Evolutionary conservation across 768 basidiomycete genomes (phyloP), one percentile per base, ranked within the genome.

Genomic region (Podaxis sp.): DNA sequence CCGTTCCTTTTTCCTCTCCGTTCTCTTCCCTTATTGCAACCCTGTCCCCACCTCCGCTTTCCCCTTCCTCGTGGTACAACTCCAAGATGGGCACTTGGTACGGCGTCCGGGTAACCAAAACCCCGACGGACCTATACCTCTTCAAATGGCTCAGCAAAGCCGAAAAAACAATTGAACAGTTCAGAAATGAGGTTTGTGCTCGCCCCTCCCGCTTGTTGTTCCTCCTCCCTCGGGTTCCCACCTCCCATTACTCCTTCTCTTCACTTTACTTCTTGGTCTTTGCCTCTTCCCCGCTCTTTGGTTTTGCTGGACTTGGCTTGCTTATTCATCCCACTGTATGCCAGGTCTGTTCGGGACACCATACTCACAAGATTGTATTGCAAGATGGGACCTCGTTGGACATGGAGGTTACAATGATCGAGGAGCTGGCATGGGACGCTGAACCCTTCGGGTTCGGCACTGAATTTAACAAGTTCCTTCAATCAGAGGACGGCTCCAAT

Each of bases 11-110:
- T n/a, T 7, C 40, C 38, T 28, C 41, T 36, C 13, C 30, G 5
- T 30, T 10, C 28, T 33, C 53, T 22, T 3, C 7, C 22, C 15
- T 40, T 40, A 15, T 7, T 11, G 10, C 24, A 41, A 10, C 11
- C 40, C 20, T 22, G 40, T 28, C 38, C 33, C 37, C 17, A 33
- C 2, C 22, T 3, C 54, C 54, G 6, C 33, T 7, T 11, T 49
- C 30, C n/a, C 17, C 28, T 11, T n/a, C 28, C 2, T 51, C 58
- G 17, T 59, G 58, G 59, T 61, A 48, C 30, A 33, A n/a, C 5
- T 13, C 28, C 7, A 61, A 61, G n/a, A 48, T 61, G 41, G 60
- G 60, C 12, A 61, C 53, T 17, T 61, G 60, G 53, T 48, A 61
- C 30, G 53, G 53, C 30, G 24, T 55, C 10, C 52, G 53, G 17